Conservation (phyloP, 306 rosid species). For the Albizia julibrissin region DNA sequence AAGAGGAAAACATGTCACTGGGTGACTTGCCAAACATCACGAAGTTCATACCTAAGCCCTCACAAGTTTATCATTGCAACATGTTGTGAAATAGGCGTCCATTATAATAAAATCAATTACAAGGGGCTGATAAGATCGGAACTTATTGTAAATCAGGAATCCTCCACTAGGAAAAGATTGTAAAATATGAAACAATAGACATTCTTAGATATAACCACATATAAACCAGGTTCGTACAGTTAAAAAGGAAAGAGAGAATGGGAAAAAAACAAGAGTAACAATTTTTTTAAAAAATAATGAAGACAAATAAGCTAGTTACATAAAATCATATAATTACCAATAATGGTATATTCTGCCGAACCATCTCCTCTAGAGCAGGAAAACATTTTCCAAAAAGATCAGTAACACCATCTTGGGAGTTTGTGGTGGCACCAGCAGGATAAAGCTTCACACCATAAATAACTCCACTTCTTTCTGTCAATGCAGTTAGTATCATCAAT, state of each 20-base stretch:
- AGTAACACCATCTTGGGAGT: conserved; percentile 93
- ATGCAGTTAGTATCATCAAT: conserved; percentile 31
- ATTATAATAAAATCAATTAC: not conserved
- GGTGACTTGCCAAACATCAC: conserved; percentile 23
- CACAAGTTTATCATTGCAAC: not conserved
- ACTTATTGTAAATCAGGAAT: conserved; percentile 12
- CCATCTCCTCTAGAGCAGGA: conserved; percentile 88
- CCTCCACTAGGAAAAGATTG: conserved; percentile 24
- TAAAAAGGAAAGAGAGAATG: not conserved
- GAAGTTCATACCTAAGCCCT: conserved; percentile 15
- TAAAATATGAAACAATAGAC: conserved; percentile 15
- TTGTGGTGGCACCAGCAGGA: conserved; percentile 96
- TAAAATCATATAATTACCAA: conserved; percentile 47
- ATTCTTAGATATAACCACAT: not conserved
- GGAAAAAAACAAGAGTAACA: not conserved
- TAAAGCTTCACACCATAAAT: conserved; percentile 84
- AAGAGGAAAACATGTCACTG: conserved; percentile 18
- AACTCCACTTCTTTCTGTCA: conserved; percentile 71
- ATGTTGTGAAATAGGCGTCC: conserved; percentile 3
- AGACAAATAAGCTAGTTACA: not conserved
- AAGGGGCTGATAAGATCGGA: not conserved
- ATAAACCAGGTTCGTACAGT: not conserved
- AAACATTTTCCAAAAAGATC: conserved; percentile 81
- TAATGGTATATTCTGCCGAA: conserved; percentile 70
- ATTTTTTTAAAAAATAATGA: not conserved